phyloP scores from a whole-genome alignment of 1,284 basidiomycete species.

The Sphagnurus paluster region DNA sequence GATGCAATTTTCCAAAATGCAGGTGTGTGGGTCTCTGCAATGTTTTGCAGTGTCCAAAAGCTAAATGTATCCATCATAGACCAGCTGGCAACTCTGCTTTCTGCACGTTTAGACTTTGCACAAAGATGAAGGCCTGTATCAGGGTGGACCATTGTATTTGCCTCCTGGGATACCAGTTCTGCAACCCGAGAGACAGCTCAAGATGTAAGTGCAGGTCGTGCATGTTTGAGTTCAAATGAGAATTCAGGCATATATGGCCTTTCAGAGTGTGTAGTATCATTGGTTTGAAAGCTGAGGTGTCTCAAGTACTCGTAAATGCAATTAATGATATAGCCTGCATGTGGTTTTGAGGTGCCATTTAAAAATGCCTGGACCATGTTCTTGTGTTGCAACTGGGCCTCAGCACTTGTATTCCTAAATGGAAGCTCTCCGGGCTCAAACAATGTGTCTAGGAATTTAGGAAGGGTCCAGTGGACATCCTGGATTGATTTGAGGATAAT shows the following conservation, averaged over 20 bases:
- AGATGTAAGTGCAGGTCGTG: constrained; percentile 10
- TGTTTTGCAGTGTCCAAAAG: constrained; percentile 6
- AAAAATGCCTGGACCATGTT: background rate
- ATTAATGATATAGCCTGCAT: background rate
- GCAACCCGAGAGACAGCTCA: too few species aligned
- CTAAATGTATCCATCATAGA: constrained; percentile 2
- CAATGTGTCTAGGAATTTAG: background rate
- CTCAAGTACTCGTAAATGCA: background rate
- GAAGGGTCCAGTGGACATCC: background rate
- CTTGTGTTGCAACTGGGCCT: background rate
- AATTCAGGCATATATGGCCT: background rate
- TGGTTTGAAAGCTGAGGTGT: background rate
- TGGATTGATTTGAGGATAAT: background rate
- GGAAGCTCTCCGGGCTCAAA: background rate
- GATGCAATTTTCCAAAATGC: background rate
- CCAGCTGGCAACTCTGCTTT: background rate
- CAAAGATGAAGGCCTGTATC: constrained; percentile 17
- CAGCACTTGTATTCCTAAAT: background rate
- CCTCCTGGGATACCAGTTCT: too few species aligned
- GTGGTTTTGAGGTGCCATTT: background rate
- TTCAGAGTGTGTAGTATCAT: background rate
- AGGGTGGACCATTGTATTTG: constrained; percentile 10
- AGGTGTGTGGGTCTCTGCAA: constrained; percentile 1
- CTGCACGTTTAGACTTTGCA: constrained; percentile 5
- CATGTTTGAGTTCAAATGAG: background rate